Evolutionary conservation across 441 rosid genomes (phyloP), one percentile per base, ranked within the genome.

Genomic region (California macrophylla): DNA sequence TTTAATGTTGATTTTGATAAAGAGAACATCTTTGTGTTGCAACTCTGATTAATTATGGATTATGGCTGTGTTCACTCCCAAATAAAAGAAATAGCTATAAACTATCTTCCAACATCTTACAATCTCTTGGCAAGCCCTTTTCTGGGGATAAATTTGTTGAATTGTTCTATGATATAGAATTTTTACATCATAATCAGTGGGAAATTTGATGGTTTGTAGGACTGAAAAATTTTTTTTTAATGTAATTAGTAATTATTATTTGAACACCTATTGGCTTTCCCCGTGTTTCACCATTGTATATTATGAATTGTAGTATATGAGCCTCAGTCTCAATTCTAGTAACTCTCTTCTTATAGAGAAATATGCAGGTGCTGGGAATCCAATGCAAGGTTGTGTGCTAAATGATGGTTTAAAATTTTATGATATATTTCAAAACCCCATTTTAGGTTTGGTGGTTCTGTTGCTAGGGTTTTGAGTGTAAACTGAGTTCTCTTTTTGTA

Each of bases 401-500:
- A 42, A 15, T 42, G 52, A 42, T 5, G 1, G 61, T 66, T 58
- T 13, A 9, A 40, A 23, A 7, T 20, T 28, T 6, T 62, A 38
- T 18, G 50, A 42, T 52, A 7, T 13, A 13, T 52, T 68, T 62
- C 20, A 4, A 68, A 47, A 6, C 45, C 10, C 63, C 38, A 2
- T 28, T 10, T 47, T 42, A 66, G 63, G 60, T 63, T 16, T 28
- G 26, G 30, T 70, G 1, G 10, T 30, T 58, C 21, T 50, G 24
- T 18, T 25, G 64, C 6, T 58, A 58, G 30, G n/a, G 30, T 54
- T 64, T 64, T 26, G 54, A 20, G 20, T 71, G 25, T 52, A 50
- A 56, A 71, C 50, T n/a, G 69, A 40, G 65, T 69, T 66, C 40
- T 66, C 58, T 30, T 68, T 30, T 18, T 66, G 66, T 73, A 77